Evolutionary conservation across 2,329 filamentous ascomycete genomes (phyloP), one percentile per base, ranked within the genome.

Genomic region (Aspergillus caelatus): DNA sequence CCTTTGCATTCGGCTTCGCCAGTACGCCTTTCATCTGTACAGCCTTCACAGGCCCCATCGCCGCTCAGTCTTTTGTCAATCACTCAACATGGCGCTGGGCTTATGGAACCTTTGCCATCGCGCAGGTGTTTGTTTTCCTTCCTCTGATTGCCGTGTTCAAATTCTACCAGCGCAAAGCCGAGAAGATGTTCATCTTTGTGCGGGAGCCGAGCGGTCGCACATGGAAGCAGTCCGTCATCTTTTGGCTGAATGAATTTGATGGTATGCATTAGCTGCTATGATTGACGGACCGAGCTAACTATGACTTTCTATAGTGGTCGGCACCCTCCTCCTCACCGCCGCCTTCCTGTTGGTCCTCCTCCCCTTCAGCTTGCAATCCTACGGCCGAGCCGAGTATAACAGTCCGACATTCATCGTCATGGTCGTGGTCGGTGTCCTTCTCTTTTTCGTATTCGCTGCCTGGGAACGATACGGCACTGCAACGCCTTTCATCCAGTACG

Each of bases 281-380:
- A 19, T 10, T 21, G 19, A 67, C 43, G 10, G 28, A 36, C 50
- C 6, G 10, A 2, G n/a, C 32, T 55, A 39, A 55, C 28, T 10
- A 19, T 14, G 2, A 2, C 2, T 19, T 34, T 8, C n/a, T 19
- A 32, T 10, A 71, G 69, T 72, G 11, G 57, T 72, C 32, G 70
- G 70, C 14, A 68, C 65, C 21, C 82, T 89, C 21, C 77, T 91
- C 2, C 79, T 91, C 48, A 84, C 85, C 57, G 81, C 79, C 1
- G 89, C 87, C 0, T 86, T 89, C 71, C 81, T 87, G 2, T 77
- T 91, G 2, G 85, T 92, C 72, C 82, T 92, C 4, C 81, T 92
- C 16, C 87, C 89, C 0, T 89, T 92, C 76, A 87, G 80, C 57
- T 79, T 92, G 21, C 74, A 79, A 56, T 68, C 71, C 19, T 74